Evolutionary conservation across 78 protist species (phyloP).

Genomic region (Tieghemostelium lacteum): DNA sequence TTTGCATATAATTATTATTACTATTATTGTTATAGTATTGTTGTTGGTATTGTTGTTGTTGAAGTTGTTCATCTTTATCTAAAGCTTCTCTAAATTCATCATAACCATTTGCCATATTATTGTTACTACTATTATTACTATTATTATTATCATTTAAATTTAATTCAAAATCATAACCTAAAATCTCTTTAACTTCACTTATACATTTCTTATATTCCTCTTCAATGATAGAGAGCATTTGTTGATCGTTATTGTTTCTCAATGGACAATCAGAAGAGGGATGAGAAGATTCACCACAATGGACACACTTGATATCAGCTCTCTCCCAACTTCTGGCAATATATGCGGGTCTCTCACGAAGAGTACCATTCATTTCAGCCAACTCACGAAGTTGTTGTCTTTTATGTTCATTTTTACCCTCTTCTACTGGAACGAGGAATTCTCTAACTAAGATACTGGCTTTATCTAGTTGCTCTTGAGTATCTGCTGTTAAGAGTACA

Average conservation of each 20-base stretch:
- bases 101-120: background rate
- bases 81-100: background rate
- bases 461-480: constrained; percentile 70
- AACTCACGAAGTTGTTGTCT: constrained; percentile 90
- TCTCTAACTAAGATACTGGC: constrained; percentile 81
- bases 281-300: constrained; percentile 83
- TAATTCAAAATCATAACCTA: constrained; percentile 11
- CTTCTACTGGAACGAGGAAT: constrained; percentile 87
- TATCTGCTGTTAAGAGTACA: constrained; percentile 86
- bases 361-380: constrained; percentile 94
- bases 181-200: constrained; percentile 8
- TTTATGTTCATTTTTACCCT: constrained; percentile 92
- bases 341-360: constrained; percentile 78
- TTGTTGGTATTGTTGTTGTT: constrained; percentile 2
- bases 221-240: constrained; percentile 36
- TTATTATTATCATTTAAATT: constrained; percentile 3
- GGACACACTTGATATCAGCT: constrained; percentile 74
- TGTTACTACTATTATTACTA: constrained; percentile 4
- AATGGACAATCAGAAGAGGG: constrained; percentile 86
- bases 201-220: constrained; percentile 62
- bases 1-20: constrained; percentile 8
- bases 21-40: background rate
- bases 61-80: background rate
- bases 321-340: constrained; percentile 42
- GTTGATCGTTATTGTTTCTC: constrained; percentile 40